Evolutionary conservation across 75 land plant genomes (phyloP), one percentile per base, ranked within the genome.

Genomic region (Gnetum montanum): DNA sequence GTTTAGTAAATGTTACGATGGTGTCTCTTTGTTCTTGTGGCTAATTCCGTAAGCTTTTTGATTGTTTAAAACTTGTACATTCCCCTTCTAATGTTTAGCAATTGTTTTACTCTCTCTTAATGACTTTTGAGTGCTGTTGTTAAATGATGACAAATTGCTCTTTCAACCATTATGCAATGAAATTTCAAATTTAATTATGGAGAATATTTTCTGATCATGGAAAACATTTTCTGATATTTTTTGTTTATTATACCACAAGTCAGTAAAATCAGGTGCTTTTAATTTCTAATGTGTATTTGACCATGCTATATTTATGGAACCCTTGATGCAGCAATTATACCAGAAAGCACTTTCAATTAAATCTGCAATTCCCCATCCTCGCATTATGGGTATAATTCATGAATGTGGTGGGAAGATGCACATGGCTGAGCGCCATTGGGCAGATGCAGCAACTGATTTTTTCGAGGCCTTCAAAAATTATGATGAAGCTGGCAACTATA

Each of bases 361-460:
- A 43, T 92, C 97, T 31, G 97, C 97, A 23, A 92, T 92, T 54
- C 97, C 97, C 5, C 97, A 92, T 71, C 97, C 97, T 38, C 74
- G 97, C 25, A 93, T 93, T 2, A 93, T 93, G 98, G 98, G 98
- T 6, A 93, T 93, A 38, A 88, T 93, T 49, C 98, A 73, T 74
- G 98, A 93, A 56, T 93, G 98, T 77, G 98, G 98, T 46, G 98
- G 98, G 34, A 93, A 93, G 60, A 93, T 93, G 98, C 84, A 93
- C 53, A 93, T 93, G 98, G 94, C 94, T 38, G 90, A 93, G 61
- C 74, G 94, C 8, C 86, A 84, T 31, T 93, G 94, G 94, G 82
- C 77, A 50, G 94, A 84, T 23, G 98, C 98, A 57, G 94, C 98
- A 2, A 84, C 98, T 5, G 89, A 93, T 46, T 93, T 93, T 48